Evolutionary conservation across 176 grass and related monocot species (phyloP).

Genomic region (Tillandsia fasciculata): DNA sequence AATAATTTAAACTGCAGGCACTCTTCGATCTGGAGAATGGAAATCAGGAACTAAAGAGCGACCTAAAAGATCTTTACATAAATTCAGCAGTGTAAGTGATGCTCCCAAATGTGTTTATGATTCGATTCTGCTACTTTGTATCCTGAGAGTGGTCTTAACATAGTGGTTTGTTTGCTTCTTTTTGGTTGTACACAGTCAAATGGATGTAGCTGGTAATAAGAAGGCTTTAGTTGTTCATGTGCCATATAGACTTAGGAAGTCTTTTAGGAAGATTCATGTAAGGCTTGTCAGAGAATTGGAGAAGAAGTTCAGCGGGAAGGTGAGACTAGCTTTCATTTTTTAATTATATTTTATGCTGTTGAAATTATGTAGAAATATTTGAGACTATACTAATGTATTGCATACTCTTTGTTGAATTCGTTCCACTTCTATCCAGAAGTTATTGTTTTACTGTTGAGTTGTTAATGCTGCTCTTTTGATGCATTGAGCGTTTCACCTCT

Average conservation of each 20-base stretch:
- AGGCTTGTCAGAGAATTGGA: conserved; percentile 90
- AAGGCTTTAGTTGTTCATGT: conserved; percentile 89
- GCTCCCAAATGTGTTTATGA: neutral
- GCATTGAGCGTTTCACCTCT: too few relatives aligned
- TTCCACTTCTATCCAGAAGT: too few relatives aligned
- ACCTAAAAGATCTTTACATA: conserved; percentile 92
- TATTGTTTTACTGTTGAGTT: too few relatives aligned
- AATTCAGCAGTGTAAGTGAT: conserved; percentile 52
- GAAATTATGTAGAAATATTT: too few relatives aligned
- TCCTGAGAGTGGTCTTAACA: neutral
- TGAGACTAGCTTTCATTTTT: conserved; percentile 7
- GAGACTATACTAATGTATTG: too few relatives aligned
- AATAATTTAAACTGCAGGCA: conserved; percentile 26
- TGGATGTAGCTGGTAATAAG: conserved; percentile 69
- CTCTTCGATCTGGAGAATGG: conserved; percentile 96
- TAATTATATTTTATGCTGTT: too few relatives aligned
- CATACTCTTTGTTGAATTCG: too few relatives aligned
- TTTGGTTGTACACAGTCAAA: conserved; percentile 40
- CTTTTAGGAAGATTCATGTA: conserved; percentile 81
- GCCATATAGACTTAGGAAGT: conserved; percentile 75
- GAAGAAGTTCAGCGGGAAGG: conserved; percentile 99
- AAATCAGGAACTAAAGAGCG: conserved; percentile 83
- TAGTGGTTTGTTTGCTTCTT: neutral
- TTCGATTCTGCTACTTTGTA: neutral
- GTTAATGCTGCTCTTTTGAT: too few relatives aligned